These are phyloP conservation scores for Suillus discolor DNA, from an alignment of 768 basidiomycete species.

Conservation along the genomic window DNA sequence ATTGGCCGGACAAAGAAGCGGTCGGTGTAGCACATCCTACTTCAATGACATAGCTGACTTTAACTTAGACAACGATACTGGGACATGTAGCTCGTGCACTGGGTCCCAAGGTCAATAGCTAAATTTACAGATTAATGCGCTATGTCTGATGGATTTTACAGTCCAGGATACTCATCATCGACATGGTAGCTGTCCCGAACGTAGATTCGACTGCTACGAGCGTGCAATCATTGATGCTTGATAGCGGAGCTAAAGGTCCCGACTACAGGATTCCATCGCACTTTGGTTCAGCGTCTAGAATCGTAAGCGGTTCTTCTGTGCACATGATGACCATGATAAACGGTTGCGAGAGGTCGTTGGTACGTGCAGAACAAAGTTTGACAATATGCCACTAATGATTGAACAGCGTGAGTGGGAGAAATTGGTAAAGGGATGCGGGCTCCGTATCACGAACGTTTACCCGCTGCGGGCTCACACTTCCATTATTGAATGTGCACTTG, in stretches of 20 bases:
- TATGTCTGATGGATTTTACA: background rate
- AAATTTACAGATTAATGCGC: background rate
- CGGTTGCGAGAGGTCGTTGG: conserved; percentile 7
- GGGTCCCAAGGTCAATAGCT: background rate
- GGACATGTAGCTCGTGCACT: background rate
- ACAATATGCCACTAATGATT: background rate
- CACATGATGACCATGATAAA: conserved; percentile 8
- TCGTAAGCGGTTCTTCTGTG: conserved; percentile 1
- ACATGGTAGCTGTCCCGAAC: conserved; percentile 6
- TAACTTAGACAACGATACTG: background rate
- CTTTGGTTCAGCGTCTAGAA: conserved; percentile 6
- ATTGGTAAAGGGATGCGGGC: background rate
- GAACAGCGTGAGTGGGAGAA: conserved; percentile 9
- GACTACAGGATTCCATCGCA: conserved; percentile 4
- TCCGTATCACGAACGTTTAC: conserved; percentile 8
- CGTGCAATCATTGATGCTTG: background rate
- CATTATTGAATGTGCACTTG: conserved; percentile 10
- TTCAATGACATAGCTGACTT: background rate
- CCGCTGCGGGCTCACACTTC: conserved; percentile 7
- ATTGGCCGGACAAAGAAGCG: conserved; percentile 18
- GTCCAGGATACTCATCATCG: conserved; percentile 9
- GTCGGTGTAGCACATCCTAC: background rate
- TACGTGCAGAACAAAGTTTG: background rate
- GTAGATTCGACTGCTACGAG: background rate
- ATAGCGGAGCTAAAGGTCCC: background rate